Evolutionary conservation across 352 stramenopile species (phyloP), one percentile per base, ranked within the genome.

Genomic region (Phytophthora vignae): DNA sequence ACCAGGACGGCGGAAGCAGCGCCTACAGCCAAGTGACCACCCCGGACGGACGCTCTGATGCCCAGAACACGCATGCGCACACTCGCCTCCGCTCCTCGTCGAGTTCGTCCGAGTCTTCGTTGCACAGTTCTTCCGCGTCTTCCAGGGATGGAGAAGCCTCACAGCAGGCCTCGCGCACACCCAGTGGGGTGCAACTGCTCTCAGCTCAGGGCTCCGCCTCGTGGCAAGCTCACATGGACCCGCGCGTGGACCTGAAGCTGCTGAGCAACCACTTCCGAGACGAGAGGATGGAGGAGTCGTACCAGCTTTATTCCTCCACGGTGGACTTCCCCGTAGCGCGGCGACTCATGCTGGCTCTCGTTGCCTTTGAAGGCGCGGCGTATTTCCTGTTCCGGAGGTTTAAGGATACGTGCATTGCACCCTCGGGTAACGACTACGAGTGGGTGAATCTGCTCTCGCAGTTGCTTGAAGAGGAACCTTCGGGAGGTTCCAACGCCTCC

Each of bases 301-400:
- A 93, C 62, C 88, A 95, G 57, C 66, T 95, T 3, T 89, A 92
- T 65, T 90, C 84, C 36, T 95, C 86, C n/a, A 93, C 77, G 49
- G 73, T 74, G 52, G 85, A 91, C 57, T 87, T 95, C 57, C 75
- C 82, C 3, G 77, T 88, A 11, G 84, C 84, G 15, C 57, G 85
- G 4, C 75, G 81, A 64, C 77, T 93, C 49, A 79, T 92, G 74
- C 64, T 94, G 52, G 80, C 87, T 29, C 75, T 93, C 52, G 71
- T 94, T 29, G 56, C 76, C 0, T 84, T 83, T 48, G 81, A 95
- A 73, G 48, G 86, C 27, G 72, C 77, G 6, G 85, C 72, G 3
- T 93, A 88, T 67, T 63, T 92, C 31, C 63, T 91, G 9, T 91
- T 85, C 53, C 29, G 78, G 2, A 70, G 77, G 40, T 72, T 91